Conservation (phyloP, 768 basidiomycete species). For the Boletus rubroflammeus region DNA sequence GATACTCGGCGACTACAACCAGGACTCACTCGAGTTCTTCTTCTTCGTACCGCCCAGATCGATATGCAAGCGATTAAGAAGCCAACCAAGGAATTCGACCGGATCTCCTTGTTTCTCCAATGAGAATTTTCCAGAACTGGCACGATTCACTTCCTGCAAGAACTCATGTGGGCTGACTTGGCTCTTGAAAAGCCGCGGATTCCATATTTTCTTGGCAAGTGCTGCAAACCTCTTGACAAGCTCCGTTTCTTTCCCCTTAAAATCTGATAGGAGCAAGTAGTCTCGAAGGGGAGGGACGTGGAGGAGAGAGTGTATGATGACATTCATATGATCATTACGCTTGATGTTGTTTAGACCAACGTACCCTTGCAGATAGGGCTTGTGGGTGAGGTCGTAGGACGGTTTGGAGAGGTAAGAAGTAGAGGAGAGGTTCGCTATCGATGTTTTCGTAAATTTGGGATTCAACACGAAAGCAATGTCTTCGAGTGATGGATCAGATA, state of each 20-base stretch:
- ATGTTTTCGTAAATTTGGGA: conserved; percentile 73
- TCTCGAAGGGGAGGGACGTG: conserved; percentile 90
- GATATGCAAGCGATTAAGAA: conserved; percentile 89
- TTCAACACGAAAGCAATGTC: conserved; percentile 90
- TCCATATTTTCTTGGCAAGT: conserved; percentile 94
- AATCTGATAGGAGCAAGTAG: conserved; percentile 74
- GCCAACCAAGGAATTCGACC: conserved; percentile 92
- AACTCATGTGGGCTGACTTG: conserved; percentile 99
- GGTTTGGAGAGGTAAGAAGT: conserved; percentile 60
- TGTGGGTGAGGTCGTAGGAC: conserved; percentile 80
- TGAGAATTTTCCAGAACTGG: conserved; percentile 86
- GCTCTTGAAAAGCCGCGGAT: conserved; percentile 92
- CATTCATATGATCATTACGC: conserved; percentile 95
- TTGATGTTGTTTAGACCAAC: conserved; percentile 98
- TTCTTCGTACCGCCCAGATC: conserved; percentile 95
- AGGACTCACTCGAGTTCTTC: conserved; percentile 75
- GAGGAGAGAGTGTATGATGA: conserved; percentile 88
- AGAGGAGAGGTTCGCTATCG: conserved; percentile 54
- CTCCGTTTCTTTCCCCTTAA: conserved; percentile 75
- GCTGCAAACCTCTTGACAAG: conserved; percentile 83
- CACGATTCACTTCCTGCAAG: conserved; percentile 91
- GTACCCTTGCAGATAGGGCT: conserved; percentile 87
- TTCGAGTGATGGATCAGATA: conserved; percentile 93
- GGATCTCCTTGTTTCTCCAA: conserved; percentile 95
- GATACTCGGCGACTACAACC: conserved; percentile 11